phyloP scores from a whole-genome alignment of 2,329 filamentous ascomycete species.

The Moelleriella libera region DNA sequence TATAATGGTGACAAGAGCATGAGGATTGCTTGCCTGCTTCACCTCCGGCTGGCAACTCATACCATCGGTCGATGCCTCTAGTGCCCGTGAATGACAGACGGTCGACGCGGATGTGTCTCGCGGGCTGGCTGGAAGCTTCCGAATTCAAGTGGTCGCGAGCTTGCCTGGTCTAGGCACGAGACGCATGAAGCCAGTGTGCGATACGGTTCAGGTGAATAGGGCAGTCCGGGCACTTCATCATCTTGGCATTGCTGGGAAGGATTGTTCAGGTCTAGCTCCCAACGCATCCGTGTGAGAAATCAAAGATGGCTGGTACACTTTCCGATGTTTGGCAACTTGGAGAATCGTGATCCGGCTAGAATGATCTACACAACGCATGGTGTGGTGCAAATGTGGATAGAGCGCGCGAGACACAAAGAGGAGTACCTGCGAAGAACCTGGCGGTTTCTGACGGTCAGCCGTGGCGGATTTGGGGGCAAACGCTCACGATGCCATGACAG shows the following conservation, averaged over 20 bases:
- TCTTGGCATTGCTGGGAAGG: not conserved
- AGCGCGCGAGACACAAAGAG: not conserved
- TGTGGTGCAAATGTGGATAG: not conserved
- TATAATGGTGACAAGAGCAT: too few species aligned
- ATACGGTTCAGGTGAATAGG: not conserved
- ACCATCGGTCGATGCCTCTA: too few species aligned
- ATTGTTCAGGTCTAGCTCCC: not conserved
- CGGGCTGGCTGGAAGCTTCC: not conserved
- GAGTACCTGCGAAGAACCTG: not conserved
- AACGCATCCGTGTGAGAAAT: not conserved
- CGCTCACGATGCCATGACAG: not conserved
- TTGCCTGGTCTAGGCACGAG: not conserved
- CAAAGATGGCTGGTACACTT: not conserved
- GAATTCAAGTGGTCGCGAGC: not conserved
- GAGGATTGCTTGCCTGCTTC: too few species aligned
- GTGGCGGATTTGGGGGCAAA: not conserved
- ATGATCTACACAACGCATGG: not conserved
- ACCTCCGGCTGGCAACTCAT: too few species aligned
- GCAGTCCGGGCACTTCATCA: not conserved
- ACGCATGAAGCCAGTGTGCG: not conserved
- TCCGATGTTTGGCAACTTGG: not conserved
- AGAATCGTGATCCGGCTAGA: not conserved
- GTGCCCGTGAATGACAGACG: too few species aligned
- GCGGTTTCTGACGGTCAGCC: too few species aligned
- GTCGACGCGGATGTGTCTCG: too few species aligned